Evolutionary conservation across 768 basidiomycete genomes (phyloP).

Genomic region (Hericium alpestre): DNA sequence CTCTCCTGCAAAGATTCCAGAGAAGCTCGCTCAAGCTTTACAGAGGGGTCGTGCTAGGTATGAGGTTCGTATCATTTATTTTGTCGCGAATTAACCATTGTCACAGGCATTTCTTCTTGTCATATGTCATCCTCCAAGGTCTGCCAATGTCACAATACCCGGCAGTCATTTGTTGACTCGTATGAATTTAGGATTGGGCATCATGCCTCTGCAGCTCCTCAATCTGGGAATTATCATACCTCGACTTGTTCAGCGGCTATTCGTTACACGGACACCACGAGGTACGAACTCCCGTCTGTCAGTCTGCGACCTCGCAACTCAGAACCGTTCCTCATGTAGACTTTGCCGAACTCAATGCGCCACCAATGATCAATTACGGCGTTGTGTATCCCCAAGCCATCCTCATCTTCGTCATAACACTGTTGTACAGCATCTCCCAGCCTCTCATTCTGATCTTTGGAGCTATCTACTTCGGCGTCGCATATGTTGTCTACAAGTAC

Average conservation of each 20-base stretch:
- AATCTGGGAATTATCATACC: slow-evolving; percentile 86
- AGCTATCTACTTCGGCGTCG: slow-evolving; percentile 91
- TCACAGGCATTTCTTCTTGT: slow-evolving; percentile 68
- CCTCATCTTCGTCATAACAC: slow-evolving; percentile 87
- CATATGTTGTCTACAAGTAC: slow-evolving; percentile 97
- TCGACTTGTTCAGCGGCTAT: slow-evolving; percentile 58
- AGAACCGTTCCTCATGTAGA: slow-evolving; percentile 37
- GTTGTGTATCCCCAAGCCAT: slow-evolving; percentile 95
- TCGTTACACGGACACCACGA: slow-evolving; percentile 83
- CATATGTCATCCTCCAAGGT: slow-evolving; percentile 82
- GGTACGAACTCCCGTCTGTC: slow-evolving; percentile 33
- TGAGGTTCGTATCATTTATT: slow-evolving; percentile 12
- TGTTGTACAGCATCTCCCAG: slow-evolving; percentile 92
- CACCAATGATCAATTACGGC: slow-evolving; percentile 97
- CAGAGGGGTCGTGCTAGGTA: slow-evolving; percentile 67
- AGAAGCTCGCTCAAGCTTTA: slow-evolving; percentile 80
- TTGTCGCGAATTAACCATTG: slow-evolving; percentile 1
- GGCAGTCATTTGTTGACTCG: slow-evolving; percentile 2
- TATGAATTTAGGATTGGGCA: slow-evolving; percentile 53
- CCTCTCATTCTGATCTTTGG: slow-evolving; percentile 93
- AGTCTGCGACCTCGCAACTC: not conserved
- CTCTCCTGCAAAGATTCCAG: slow-evolving; percentile 87
- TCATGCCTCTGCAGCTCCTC: slow-evolving; percentile 92
- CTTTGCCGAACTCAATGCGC: slow-evolving; percentile 91
- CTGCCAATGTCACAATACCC: not conserved